Base-by-base conservation (phyloP, 441 rosid genomes). In the Codiaeum variegatum region DNA sequence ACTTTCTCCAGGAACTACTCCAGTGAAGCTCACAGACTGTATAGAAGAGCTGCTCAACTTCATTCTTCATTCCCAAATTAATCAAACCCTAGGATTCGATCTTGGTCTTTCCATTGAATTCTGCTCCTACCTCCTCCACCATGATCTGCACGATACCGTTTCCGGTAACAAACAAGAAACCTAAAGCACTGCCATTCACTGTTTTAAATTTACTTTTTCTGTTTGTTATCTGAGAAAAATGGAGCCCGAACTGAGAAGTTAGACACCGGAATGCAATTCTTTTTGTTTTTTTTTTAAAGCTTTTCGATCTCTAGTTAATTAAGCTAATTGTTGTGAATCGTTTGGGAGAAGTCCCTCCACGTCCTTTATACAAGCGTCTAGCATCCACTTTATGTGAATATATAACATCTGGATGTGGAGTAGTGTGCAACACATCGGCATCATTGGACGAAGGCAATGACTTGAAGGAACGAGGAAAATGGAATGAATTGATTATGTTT, bases 301-400 rank as follows among this genome's bases (percentile, higher is more conserved):
- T n/a, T 54, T 54, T 54, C 9, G 12, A n/a, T 6, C 7, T 6
- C 23, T 21, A 46, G 15, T 46, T 19, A 19, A 5, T 3, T n/a
- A 51, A 19, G 55, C 9, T 51, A 51, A 51, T 1, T 56, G 23
- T 38, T 40, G 28, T 5, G 49, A 38, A 4, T 64, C 5, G 3
- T 21, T 23, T 40, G 12, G 67, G 49, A 40, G n/a, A 23, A 64
- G 49, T 11, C 9, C 52, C 15, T 40, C n/a, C 51, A 64, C 32
- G 78, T 69, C 93, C 94, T 61, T 73, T 92, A 71, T 84, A 79
- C 87, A 84, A 79, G 76, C 80, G 74, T 68, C 78, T 93, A 9
- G 89, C 91, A 54, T 86, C 76, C 11, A 84, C 84, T 59, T 42
- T 93, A 73, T 32, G 79, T 60, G 78, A 79, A 7, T 85, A 84